Conservation (phyloP, 2,329 filamentous ascomycete species). For the Reticulascus tulasneorum region DNA sequence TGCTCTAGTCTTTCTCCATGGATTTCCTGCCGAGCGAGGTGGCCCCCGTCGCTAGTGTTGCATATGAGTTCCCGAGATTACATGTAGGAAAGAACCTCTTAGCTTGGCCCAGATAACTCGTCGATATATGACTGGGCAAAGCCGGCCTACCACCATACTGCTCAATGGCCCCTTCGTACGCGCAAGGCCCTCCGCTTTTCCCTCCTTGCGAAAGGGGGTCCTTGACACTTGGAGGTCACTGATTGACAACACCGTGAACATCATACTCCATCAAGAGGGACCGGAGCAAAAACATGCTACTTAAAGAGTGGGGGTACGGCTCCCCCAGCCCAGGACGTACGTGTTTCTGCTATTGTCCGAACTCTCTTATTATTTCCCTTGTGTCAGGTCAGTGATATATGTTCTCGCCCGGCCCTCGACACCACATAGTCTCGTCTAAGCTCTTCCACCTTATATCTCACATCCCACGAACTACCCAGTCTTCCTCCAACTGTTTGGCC, state of each 20-base stretch:
- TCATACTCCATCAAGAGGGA: constrained; percentile 3
- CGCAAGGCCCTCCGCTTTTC: constrained; percentile 10
- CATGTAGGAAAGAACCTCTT: constrained; percentile 10
- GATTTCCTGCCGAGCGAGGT: constrained; percentile 24
- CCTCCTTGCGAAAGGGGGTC: constrained; percentile 11
- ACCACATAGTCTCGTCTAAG: constrained; percentile 2
- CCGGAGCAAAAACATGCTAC: constrained; percentile 8
- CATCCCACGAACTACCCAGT: constrained; percentile 18
- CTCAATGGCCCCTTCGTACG: constrained; percentile 8
- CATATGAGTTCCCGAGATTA: constrained; percentile 33
- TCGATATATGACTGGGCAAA: constrained; percentile 32
- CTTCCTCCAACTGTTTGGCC: constrained; percentile 2
- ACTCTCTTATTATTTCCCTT: not conserved
- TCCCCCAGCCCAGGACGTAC: constrained; percentile 1
- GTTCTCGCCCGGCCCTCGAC: not conserved
- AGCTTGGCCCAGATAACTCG: constrained; percentile 28
- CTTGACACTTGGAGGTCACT: constrained; percentile 11
- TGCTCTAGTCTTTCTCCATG: too few relatives aligned
- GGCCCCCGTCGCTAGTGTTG: constrained; percentile 27
- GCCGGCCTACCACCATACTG: constrained; percentile 5
- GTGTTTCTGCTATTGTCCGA: constrained; percentile 3
- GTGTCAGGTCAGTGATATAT: constrained; percentile 7
- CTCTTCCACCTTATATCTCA: constrained; percentile 4
- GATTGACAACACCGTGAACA: constrained; percentile 15
- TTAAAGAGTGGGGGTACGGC: constrained; percentile 10